Base-by-base conservation (phyloP, 176 grass and related monocot genomes). In the Eleusine coracana region DNA sequence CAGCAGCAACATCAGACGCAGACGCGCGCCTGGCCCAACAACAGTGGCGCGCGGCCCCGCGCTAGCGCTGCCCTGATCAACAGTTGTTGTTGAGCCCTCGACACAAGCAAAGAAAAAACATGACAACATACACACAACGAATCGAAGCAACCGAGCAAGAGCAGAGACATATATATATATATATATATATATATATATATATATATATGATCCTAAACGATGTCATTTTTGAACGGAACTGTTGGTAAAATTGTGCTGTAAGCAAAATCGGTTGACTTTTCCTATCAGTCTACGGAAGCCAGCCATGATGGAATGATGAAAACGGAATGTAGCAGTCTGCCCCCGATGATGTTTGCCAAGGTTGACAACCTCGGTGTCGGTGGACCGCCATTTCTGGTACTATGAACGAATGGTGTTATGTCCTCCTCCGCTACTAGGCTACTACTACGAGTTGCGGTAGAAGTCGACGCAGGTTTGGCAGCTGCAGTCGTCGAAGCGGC, bases 391-490 rank as follows among this genome's bases (percentile, higher is more conserved):
- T 45, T 29, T 54, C 64, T 64, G 28, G 6, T 27, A n/a, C n/a
- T n/a, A 17, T 18, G 54, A 85, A 85, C 2, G 42, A 76, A 89
- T 72, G 80, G 88, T 21, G 78, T 60, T 68, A 31, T 21, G 60
- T 72, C 38, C 21, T 45, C 70, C 5, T 2, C 1, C 20, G 15
- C 51, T 54, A 42, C 45, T 10, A 34, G 31, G 31, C 55, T 85
- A 72, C 39, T 83, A 80, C 80, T 83, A 70, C 2, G 84, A 75
- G 70, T 98, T 98, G 80, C 85, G 68, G 31, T 94, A 95, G 84
- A 98, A 98, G 70, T 98, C 92, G 29, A 91, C 46, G 68, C 96
- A 98, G 83, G 92, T 95, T 85, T 98, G 96, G 83, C 96, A 98
- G 67, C 44, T 76, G 77, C 96, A 98, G 84, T 92, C 96, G 54